Evolutionary conservation across 257 asterid genomes (phyloP).

Genomic region (Scutellaria minor): DNA sequence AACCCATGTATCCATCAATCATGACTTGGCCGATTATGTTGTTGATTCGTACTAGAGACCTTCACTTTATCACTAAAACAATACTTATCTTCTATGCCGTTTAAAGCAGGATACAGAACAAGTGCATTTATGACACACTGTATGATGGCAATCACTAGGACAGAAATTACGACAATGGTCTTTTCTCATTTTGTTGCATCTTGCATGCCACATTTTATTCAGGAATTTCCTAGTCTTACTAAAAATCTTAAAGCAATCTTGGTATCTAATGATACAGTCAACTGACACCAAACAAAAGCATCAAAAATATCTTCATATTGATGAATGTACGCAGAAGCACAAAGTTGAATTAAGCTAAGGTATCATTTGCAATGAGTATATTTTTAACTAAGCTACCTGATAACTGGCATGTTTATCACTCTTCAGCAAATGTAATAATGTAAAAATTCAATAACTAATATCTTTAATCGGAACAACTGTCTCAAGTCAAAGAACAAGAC

Average conservation of each 20-base stretch:
- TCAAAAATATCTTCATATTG: not conserved
- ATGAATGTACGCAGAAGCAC: not conserved
- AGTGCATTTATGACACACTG: not conserved
- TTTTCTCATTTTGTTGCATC: constrained; percentile 17
- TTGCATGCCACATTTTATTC: constrained; percentile 1
- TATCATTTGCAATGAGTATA: not conserved
- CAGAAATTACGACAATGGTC: not conserved
- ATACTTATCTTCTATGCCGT: not conserved
- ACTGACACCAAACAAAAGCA: not conserved
- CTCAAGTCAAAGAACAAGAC: constrained; percentile 10
- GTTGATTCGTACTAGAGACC: not conserved
- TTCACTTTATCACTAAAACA: not conserved
- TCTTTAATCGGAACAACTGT: not conserved
- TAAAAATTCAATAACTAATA: not conserved
- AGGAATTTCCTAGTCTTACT: not conserved
- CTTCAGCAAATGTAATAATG: not conserved
- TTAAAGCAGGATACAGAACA: not conserved
- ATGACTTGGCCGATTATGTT: constrained; percentile 14
- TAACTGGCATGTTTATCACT: not conserved
- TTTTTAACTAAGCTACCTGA: constrained; percentile 2
- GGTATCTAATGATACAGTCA: constrained; percentile 1
- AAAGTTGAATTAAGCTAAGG: not conserved
- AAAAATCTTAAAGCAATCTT: not conserved
- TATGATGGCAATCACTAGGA: not conserved
- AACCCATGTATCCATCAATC: constrained; percentile 22